Conservation (phyloP, 1,284 basidiomycete genomes). For the Moniliophthora roreri region DNA sequence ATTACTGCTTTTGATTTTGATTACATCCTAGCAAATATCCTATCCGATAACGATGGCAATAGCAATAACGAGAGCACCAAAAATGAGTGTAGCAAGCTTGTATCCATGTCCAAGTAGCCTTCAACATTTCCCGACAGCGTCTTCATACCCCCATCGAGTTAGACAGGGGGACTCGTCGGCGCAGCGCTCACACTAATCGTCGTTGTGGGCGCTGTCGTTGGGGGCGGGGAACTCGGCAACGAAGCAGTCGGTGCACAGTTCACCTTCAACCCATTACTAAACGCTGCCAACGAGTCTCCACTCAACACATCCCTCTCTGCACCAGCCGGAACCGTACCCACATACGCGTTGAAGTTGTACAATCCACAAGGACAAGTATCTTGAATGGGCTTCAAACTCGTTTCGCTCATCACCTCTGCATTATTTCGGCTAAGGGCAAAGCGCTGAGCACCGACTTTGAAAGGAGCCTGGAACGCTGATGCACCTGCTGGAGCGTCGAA, state of each 20-base stretch:
- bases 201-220: slow-evolving; percentile 5
- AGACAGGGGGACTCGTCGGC: not conserved
- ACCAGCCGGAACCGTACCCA: slow-evolving; percentile 22
- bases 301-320: slow-evolving; percentile 4
- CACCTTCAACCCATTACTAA: slow-evolving; percentile 1
- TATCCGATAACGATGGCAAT: no score
- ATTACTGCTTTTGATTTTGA: no score
- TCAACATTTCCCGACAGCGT: no score
- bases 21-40: no score
- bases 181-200: not conserved
- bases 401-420: slow-evolving; percentile 22
- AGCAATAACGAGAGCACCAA: no score
- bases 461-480: slow-evolving; percentile 30
- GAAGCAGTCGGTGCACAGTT: slow-evolving; percentile 7
- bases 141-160: no score
- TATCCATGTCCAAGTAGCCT: no score
- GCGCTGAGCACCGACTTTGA: slow-evolving; percentile 29
- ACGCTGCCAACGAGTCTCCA: slow-evolving; percentile 4
- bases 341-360: slow-evolving; percentile 28
- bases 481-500: slow-evolving; percentile 28
- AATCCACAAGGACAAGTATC: slow-evolving; percentile 24
- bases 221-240: slow-evolving; percentile 9
- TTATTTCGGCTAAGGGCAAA: slow-evolving; percentile 26
- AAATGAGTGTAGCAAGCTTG: no score
- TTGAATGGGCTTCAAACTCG: slow-evolving; percentile 27